Percentiles rank a stretch among this genome's conserved stretches.
Evolutionary conservation across 371 early-diverging fungal species (phyloP).

Genomic region (Mucor mucedo): DNA sequence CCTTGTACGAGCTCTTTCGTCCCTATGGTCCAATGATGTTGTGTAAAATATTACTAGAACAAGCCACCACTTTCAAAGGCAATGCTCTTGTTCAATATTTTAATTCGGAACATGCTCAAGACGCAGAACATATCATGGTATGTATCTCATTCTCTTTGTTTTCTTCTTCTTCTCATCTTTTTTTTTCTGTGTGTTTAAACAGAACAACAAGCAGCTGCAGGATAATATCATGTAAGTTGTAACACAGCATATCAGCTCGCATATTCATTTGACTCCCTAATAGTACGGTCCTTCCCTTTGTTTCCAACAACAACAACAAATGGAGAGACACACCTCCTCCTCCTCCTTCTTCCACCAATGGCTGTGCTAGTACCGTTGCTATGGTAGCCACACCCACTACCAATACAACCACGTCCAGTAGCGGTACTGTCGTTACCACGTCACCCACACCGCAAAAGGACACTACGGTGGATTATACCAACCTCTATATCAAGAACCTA

Average conservation of each 20-base stretch:
- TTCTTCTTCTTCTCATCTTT: background rate
- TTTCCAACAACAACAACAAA: background rate
- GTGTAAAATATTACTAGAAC: slow-evolving; percentile 43
- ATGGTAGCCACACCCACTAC: no score
- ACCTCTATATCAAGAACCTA: slow-evolving; percentile 61
- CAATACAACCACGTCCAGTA: no score
- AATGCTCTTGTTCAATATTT: slow-evolving; percentile 56
- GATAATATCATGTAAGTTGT: slow-evolving; percentile 29
- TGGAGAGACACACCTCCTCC: background rate
- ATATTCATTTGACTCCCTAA: background rate
- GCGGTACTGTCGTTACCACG: no score
- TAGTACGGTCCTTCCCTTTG: slow-evolving; percentile 5
- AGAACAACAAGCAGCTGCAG: slow-evolving; percentile 27
- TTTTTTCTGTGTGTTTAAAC: slow-evolving; percentile 2
- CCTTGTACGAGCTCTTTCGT: slow-evolving; percentile 49
- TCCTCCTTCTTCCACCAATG: slow-evolving; percentile 1
- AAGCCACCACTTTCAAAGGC: slow-evolving; percentile 40
- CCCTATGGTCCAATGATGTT: slow-evolving; percentile 55
- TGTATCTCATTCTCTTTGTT: background rate
- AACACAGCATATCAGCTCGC: slow-evolving; percentile 4
- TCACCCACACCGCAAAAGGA: no score
- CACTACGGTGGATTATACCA: slow-evolving; percentile 38
- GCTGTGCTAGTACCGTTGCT: no score
- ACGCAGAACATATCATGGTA: slow-evolving; percentile 49
- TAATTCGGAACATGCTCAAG: slow-evolving; percentile 35